phyloP scores from a whole-genome alignment of 2,329 filamentous ascomycete species.

The Fusarium aywerte region DNA sequence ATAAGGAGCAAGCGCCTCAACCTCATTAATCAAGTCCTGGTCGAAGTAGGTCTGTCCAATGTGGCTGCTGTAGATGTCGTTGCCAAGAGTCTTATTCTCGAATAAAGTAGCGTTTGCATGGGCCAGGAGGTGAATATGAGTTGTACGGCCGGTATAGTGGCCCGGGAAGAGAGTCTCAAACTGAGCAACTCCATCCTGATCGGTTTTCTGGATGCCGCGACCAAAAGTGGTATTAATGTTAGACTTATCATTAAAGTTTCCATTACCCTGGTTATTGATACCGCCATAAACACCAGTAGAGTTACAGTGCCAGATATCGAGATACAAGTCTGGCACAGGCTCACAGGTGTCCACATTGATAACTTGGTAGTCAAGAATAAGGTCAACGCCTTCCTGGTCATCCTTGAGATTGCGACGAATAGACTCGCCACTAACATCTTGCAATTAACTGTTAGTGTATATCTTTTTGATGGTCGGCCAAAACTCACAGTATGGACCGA shows the following conservation, averaged over 20 bases:
- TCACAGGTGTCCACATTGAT: slow-evolving; percentile 58
- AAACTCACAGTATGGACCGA: slow-evolving; percentile 57
- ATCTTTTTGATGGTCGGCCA: rapidly evolving
- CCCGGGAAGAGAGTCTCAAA: slow-evolving; percentile 59
- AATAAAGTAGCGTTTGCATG: slow-evolving; percentile 51
- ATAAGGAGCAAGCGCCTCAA: slow-evolving; percentile 62
- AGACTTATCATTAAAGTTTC: slow-evolving; percentile 55
- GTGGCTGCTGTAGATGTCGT: slow-evolving; percentile 60
- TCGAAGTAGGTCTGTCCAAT: slow-evolving; percentile 74
- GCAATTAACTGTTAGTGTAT: not conserved
- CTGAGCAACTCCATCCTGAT: slow-evolving; percentile 56
- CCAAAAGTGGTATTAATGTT: slow-evolving; percentile 50
- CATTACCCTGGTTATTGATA: slow-evolving; percentile 50
- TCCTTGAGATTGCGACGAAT: slow-evolving; percentile 55
- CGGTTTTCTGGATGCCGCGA: slow-evolving; percentile 54
- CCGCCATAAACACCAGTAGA: slow-evolving; percentile 60
- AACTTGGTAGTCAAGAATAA: slow-evolving; percentile 58
- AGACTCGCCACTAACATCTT: slow-evolving; percentile 48
- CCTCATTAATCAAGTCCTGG: slow-evolving; percentile 63
- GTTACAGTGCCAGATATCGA: slow-evolving; percentile 61
- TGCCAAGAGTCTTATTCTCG: slow-evolving; percentile 51
- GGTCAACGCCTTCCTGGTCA: slow-evolving; percentile 53
- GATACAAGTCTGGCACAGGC: slow-evolving; percentile 54
- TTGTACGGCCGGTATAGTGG: slow-evolving; percentile 58
- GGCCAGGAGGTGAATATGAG: slow-evolving; percentile 60